phyloP scores from a whole-genome alignment of 2,329 filamentous ascomycete species.

The Calonectria montana region DNA sequence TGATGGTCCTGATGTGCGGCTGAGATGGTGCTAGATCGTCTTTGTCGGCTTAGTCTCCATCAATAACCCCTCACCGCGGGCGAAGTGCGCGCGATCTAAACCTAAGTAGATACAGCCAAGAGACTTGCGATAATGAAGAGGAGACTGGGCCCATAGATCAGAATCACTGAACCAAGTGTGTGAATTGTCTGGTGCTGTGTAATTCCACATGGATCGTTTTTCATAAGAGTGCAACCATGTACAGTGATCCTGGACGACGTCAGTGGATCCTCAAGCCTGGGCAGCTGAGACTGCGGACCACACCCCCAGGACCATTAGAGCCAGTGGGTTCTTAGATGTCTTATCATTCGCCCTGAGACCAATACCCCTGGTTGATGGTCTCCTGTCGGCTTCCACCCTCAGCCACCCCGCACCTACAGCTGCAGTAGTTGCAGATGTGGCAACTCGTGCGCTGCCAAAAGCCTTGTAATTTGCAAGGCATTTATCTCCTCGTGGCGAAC shows the following conservation, averaged over 20 bases:
- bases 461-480: constrained; percentile 2
- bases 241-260: neutral
- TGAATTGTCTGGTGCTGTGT: neutral
- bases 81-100: constrained; percentile 1
- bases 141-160: neutral
- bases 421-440: neutral
- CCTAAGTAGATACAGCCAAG: constrained; percentile 9
- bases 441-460: neutral
- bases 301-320: neutral
- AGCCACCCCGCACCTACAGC: constrained; percentile 1
- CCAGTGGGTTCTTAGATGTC: neutral
- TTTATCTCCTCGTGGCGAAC: neutral
- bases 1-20: constrained; percentile 32
- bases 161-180: neutral
- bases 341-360: neutral
- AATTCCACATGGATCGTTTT: neutral
- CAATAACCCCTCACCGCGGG: neutral
- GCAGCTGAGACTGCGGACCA: neutral
- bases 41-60: constrained; percentile 10
- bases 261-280: neutral
- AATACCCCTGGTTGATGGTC: neutral
- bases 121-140: neutral
- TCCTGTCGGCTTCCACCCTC: neutral
- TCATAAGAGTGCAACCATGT: neutral
- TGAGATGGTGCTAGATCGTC: constrained; percentile 34